phyloP scores from a whole-genome alignment of 1,284 basidiomycete genomes.

The Ceratobasidium sp. region DNA sequence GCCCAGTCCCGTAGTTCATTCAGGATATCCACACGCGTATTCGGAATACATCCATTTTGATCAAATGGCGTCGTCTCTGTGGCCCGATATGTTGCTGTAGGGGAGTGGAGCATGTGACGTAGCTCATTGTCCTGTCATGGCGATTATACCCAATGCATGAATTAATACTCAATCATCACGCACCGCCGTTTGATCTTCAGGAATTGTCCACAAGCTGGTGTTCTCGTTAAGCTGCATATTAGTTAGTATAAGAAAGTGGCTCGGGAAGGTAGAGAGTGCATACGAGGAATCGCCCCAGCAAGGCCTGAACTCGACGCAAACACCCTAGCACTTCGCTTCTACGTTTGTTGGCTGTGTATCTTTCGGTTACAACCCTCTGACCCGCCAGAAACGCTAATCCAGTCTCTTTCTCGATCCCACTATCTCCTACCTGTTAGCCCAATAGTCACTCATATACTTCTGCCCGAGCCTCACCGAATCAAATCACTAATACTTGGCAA shows the following conservation, averaged over 20 bases:
- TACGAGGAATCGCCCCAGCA: neutral
- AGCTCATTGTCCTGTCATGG: neutral
- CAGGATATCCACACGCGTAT: constrained; percentile 2
- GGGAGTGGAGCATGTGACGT: neutral
- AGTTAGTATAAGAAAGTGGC: neutral
- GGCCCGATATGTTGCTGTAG: neutral
- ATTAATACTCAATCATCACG: neutral
- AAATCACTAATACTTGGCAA: neutral
- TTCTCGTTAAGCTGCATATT: neutral
- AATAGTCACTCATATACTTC: neutral
- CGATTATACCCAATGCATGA: neutral
- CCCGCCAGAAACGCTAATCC: neutral
- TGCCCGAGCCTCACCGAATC: neutral
- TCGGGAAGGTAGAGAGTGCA: neutral
- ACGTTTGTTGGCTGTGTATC: neutral
- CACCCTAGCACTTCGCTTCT: neutral
- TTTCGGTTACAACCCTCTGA: neutral
- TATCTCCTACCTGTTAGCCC: neutral
- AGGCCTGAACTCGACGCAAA: neutral
- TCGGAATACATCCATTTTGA: neutral
- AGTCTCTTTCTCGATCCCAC: neutral
- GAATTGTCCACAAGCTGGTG: neutral
- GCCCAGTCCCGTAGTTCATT: neutral
- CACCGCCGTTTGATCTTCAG: neutral
- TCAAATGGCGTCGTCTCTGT: neutral